A percentile compares a stretch with the other conserved stretches of the same genome.
Evolutionary conservation across 768 basidiomycete genomes (phyloP).

Genomic region (Pleurotus cornucopiae): DNA sequence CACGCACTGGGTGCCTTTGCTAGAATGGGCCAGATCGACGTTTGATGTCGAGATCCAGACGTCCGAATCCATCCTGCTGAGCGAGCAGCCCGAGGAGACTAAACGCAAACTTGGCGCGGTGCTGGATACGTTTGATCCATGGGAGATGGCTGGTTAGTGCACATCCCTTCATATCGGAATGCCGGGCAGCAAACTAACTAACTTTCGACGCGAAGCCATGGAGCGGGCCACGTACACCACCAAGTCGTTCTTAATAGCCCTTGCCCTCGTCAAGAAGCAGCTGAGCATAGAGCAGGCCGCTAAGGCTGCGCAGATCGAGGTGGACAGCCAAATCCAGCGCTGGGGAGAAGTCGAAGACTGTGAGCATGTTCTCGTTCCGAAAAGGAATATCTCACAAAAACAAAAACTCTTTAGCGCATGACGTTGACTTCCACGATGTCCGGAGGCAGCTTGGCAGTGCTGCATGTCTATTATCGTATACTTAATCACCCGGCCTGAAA

Average conservation of each 20-base stretch:
- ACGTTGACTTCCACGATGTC: conserved; percentile 95
- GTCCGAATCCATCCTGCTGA: conserved; percentile 68
- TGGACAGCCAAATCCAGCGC: conserved; percentile 89
- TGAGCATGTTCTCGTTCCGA: conserved; percentile 38
- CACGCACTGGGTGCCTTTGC: conserved; percentile 83
- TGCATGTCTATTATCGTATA: conserved; percentile 51
- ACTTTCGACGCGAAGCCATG: conserved; percentile 53
- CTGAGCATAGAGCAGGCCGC: conserved; percentile 83
- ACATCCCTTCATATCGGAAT: not conserved
- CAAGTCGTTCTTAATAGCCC: conserved; percentile 86
- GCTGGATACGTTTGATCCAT: conserved; percentile 64
- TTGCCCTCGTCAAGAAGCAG: conserved; percentile 76
- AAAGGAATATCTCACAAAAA: not conserved
- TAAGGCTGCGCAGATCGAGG: conserved; percentile 84
- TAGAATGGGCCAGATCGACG: conserved; percentile 69
- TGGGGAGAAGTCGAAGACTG: conserved; percentile 99
- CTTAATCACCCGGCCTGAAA: conserved; percentile 14
- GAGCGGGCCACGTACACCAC: conserved; percentile 86
- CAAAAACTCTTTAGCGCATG: conserved; percentile 66
- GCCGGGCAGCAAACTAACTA: not conserved
- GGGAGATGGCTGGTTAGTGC: conserved; percentile 83
- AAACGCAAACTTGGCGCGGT: conserved; percentile 53
- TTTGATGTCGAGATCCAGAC: conserved; percentile 66
- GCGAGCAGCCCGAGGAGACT: conserved; percentile 67
- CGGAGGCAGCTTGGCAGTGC: conserved; percentile 82